Conservation (phyloP, 805 yeast genomes). For the Suhomyces tanzawaensis region DNA sequence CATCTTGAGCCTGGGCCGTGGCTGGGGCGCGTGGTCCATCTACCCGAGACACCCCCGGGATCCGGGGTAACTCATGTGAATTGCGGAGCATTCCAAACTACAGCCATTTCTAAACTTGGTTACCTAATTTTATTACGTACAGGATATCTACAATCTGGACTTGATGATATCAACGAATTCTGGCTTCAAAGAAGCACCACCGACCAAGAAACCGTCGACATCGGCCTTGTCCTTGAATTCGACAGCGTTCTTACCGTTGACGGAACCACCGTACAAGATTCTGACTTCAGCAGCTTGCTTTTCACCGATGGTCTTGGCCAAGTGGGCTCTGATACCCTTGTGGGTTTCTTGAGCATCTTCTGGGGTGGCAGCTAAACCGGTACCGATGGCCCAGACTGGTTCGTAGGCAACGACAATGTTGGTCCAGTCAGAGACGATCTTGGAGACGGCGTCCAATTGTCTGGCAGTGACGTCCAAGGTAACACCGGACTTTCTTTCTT, state of each 20-base stretch:
- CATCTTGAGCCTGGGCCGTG: too few relatives aligned
- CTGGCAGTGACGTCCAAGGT: constrained; percentile 84
- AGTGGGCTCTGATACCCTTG: constrained; percentile 79
- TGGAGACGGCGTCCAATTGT: constrained; percentile 87
- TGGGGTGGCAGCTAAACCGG: constrained; percentile 98
- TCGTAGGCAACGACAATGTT: constrained; percentile 95
- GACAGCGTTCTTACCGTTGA: constrained; percentile 87
- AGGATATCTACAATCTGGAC: constrained; percentile 67
- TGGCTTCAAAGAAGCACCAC: constrained; percentile 98
- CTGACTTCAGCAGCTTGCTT: constrained; percentile 75
- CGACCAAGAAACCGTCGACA: constrained; percentile 98
- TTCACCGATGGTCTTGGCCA: constrained; percentile 71
- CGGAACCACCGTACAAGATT: constrained; percentile 98
- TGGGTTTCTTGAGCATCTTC: constrained; percentile 97
- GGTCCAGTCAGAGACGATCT: constrained; percentile 82
- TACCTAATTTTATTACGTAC: too few relatives aligned
- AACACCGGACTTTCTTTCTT: constrained; percentile 86
- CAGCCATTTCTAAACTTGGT: too few relatives aligned
- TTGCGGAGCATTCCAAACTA: too few relatives aligned
- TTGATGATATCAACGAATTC: constrained; percentile 95
- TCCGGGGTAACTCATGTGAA: too few relatives aligned
- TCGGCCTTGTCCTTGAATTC: constrained; percentile 90
- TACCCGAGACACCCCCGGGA: too few relatives aligned
- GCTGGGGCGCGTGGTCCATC: too few relatives aligned
- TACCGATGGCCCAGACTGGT: constrained; percentile 99